Evolutionary conservation across 768 basidiomycete genomes (phyloP).

Genomic region (Amanita pallidorosea): DNA sequence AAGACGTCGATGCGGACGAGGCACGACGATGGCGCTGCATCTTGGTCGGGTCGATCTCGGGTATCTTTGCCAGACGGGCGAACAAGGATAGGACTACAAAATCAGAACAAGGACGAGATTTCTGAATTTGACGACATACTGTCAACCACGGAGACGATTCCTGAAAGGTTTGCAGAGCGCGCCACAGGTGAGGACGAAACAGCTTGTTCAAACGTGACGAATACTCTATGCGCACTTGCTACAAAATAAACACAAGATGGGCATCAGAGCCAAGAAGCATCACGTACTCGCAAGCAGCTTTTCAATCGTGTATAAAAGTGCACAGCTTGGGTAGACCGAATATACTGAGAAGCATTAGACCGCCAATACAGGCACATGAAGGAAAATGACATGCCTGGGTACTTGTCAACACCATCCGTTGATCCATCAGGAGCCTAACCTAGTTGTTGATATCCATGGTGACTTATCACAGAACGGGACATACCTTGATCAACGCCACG

Average conservation of each 20-base stretch:
- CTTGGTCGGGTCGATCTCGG: conserved; percentile 64
- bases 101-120: background rate
- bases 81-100: conserved; percentile 65
- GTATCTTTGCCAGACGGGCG: conserved; percentile 62
- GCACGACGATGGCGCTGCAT: conserved; percentile 76
- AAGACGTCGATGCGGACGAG: conserved; percentile 44
- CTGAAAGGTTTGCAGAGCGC: conserved; percentile 34
- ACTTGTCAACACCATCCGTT: conserved; percentile 70
- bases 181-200: conserved; percentile 38
- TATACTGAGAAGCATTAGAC: conserved; percentile 39
- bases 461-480: background rate
- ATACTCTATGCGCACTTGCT: conserved; percentile 77
- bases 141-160: conserved; percentile 77
- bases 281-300: conserved; percentile 74
- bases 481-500: conserved; percentile 61
- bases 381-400: conserved; percentile 42
- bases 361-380: background rate
- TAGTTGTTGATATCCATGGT: background rate
- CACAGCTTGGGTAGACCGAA: conserved; percentile 55
- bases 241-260: conserved; percentile 5
- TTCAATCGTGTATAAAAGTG: conserved; percentile 62
- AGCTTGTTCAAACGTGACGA: conserved; percentile 56
- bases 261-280: background rate
- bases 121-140: conserved; percentile 31
- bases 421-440: conserved; percentile 59